Evolutionary conservation across 192 early-diverging fungal genomes (phyloP), one percentile per base, ranked within the genome.

Genomic region (Chytriomyces sp.): DNA sequence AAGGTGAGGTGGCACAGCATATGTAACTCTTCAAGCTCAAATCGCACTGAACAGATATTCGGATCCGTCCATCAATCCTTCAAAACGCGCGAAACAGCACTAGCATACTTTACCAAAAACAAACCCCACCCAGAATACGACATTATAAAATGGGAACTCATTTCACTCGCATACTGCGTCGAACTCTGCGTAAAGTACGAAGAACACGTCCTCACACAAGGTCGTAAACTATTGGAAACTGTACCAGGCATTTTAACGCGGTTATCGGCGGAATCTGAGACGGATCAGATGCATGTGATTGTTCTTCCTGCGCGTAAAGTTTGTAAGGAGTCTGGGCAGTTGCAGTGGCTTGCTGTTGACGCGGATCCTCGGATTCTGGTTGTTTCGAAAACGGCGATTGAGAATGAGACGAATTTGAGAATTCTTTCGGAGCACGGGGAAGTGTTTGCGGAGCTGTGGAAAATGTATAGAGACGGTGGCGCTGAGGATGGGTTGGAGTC

Each of bases 341-440:
- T 57, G 72, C 44, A 6, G 10, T 73, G 72, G 72, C 23, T 45
- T 7, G 10, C 26, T 26, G 6, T 61, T 2, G 10, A 10, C 5
- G n/a, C 57, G 16, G 49, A 47, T 10, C 28, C 57, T 11, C 70
- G 62, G n/a, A 61, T 69, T 45, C 65, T 77, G 18, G 67, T 77
- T 1, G 53, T 77, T 46, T 50, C 67, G 1, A 16, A 23, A 9
- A 44, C 6, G 11, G 7, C 7, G 45, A 24, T 77, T 5, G 43
- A 20, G 5, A 10, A 6, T 23, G 50, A 69, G 9, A n/a, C 67
- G n/a, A 50, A 69, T 23, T 47, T 77, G 10, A 35, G 7, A 7
- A 77, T 77, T 35, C 67, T 77, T 20, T 69, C 65, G 16, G 76
- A 77, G 23, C 76, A 77, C 18, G 76, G 76, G 8, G 76, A 77